Conservation (phyloP, 805 yeast species). For the Yamadazyma philogaea region DNA sequence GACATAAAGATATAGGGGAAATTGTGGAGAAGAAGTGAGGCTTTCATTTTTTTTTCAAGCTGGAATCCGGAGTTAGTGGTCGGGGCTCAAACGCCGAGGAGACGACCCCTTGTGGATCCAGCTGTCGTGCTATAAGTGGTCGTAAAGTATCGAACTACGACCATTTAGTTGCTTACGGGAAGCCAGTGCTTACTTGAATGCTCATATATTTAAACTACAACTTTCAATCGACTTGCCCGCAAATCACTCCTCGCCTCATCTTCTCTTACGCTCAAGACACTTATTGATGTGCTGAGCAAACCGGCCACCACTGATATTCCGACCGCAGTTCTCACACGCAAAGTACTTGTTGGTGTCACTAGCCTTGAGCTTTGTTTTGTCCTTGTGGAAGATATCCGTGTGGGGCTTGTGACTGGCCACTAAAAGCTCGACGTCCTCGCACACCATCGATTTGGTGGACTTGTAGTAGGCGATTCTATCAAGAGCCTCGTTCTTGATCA, state of each 20-base stretch:
- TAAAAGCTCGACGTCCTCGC: conserved; percentile 14
- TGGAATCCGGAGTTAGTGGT: no score
- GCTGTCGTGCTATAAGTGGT: no score
- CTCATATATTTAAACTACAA: neutral
- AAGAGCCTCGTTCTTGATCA: conserved; percentile 32
- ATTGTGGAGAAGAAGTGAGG: neutral
- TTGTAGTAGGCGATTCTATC: conserved; percentile 22
- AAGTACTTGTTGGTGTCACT: conserved; percentile 59
- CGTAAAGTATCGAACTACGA: no score
- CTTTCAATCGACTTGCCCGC: neutral
- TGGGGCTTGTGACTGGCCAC: conserved; percentile 15
- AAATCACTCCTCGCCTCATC: conserved; percentile 9
- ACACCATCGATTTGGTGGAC: conserved; percentile 18
- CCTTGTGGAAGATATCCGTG: conserved; percentile 51
- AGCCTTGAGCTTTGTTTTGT: conserved; percentile 39
- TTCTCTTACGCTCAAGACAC: conserved; percentile 71
- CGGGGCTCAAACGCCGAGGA: no score
- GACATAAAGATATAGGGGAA: conserved; percentile 1
- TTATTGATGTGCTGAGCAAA: conserved; percentile 93
- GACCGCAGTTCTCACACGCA: conserved; percentile 73
- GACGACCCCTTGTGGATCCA: no score
- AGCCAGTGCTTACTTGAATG: neutral
- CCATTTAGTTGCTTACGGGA: no score
- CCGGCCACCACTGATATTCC: conserved; percentile 86
- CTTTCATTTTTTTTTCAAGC: no score